Conservation (phyloP, 768 basidiomycete species). For the Boletus reticuloceps region DNA sequence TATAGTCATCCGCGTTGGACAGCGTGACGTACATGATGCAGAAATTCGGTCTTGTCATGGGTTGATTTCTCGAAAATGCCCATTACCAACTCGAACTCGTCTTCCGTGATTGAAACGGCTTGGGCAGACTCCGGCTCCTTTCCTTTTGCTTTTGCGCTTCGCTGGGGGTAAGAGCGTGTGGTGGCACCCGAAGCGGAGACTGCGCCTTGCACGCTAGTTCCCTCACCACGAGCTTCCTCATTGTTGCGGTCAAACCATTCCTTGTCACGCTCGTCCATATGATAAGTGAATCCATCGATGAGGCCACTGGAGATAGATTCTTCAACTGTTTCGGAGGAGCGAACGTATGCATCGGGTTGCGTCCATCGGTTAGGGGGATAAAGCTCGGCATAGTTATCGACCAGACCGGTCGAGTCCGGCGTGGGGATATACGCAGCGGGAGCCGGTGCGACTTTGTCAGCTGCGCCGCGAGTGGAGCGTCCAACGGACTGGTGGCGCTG, state of each 20-base stretch:
- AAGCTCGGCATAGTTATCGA: slow-evolving; percentile 72
- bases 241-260: slow-evolving; percentile 95
- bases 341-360: slow-evolving; percentile 75
- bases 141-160: slow-evolving; percentile 78
- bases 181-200: slow-evolving; percentile 48
- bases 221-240: slow-evolving; percentile 80
- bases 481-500: slow-evolving; percentile 42
- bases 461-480: slow-evolving; percentile 36
- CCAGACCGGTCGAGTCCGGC: slow-evolving; percentile 82
- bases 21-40: slow-evolving; percentile 73
- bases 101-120: slow-evolving; percentile 73
- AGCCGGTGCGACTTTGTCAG: slow-evolving; percentile 33
- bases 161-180: slow-evolving; percentile 52
- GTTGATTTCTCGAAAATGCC: slow-evolving; percentile 89
- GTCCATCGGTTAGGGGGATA: slow-evolving; percentile 71
- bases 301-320: slow-evolving; percentile 62
- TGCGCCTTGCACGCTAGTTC: slow-evolving; percentile 75
- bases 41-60: slow-evolving; percentile 83
- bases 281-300: slow-evolving; percentile 78
- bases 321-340: slow-evolving; percentile 84
- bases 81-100: slow-evolving; percentile 95
- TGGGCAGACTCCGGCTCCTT: slow-evolving; percentile 74
- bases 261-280: slow-evolving; percentile 94
- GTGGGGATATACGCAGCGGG: slow-evolving; percentile 84
- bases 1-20: background rate